Evolutionary conservation across 495 filamentous ascomycete genomes (phyloP).

Genomic region (Xylaria scruposa): DNA sequence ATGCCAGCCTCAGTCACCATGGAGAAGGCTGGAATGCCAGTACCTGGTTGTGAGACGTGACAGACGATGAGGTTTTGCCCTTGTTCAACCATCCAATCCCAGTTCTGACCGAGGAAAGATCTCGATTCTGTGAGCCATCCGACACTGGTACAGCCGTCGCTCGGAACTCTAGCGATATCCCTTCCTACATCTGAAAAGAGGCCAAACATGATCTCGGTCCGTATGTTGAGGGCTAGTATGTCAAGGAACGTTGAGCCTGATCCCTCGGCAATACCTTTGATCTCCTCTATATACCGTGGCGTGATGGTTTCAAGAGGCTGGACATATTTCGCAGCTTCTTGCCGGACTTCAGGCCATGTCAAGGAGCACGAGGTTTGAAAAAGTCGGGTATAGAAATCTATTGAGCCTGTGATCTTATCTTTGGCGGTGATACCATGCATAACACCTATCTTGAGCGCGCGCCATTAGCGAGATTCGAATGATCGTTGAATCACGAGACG

Average conservation of each 20-base stretch:
- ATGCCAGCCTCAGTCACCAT: constrained; percentile 69
- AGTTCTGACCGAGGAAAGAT: constrained; percentile 67
- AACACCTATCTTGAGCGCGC: constrained; percentile 33
- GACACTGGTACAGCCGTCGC: constrained; percentile 68
- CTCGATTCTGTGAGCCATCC: constrained; percentile 49
- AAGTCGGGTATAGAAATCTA: constrained; percentile 38
- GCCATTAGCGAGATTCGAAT: not conserved
- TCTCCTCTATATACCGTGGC: constrained; percentile 59
- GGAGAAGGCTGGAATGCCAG: constrained; percentile 34
- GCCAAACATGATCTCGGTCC: constrained; percentile 72
- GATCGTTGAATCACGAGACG: not conserved
- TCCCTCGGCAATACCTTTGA: constrained; percentile 65
- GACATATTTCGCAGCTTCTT: constrained; percentile 36
- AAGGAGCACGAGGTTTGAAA: constrained; percentile 35
- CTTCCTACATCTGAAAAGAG: constrained; percentile 48
- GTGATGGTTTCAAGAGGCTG: constrained; percentile 33
- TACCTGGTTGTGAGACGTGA: constrained; percentile 38
- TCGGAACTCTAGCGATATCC: constrained; percentile 27
- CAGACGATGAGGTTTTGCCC: constrained; percentile 62
- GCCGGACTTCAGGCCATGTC: constrained; percentile 36
- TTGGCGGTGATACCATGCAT: constrained; percentile 36
- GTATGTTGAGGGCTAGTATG: constrained; percentile 70
- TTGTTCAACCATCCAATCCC: constrained; percentile 69
- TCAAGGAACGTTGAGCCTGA: constrained; percentile 58
- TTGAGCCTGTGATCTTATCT: constrained; percentile 34